A percentile compares a stretch with the other conserved stretches of the same genome.
phyloP scores from a whole-genome alignment of 495 filamentous ascomycete species.

The Xylaria grammica region DNA sequence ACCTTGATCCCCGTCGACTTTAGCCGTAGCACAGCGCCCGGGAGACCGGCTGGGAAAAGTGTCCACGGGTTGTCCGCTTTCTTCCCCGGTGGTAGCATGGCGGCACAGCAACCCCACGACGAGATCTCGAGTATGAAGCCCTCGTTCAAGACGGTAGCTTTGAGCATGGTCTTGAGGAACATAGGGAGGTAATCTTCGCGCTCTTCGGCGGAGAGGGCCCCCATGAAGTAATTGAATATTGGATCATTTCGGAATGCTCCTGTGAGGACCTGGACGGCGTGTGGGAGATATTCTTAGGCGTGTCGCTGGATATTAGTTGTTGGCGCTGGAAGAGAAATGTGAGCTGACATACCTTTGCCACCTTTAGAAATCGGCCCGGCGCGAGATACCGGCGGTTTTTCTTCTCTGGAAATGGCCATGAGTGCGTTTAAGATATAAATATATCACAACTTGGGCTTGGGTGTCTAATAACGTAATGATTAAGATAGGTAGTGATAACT shows the following conservation, averaged over 20 bases:
- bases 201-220: constrained; percentile 7
- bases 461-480: background rate
- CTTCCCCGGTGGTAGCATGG: constrained; percentile 12
- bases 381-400: background rate
- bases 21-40: background rate
- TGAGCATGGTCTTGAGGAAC: background rate
- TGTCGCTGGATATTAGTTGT: background rate
- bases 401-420: background rate
- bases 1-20: constrained; percentile 7
- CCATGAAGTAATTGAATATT: constrained; percentile 16
- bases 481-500: background rate
- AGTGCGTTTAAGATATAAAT: background rate
- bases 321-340: background rate
- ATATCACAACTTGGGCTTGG: background rate
- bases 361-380: background rate
- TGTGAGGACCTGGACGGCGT: background rate
- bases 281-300: background rate
- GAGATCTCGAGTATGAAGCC: constrained; percentile 11
- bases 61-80: constrained; percentile 1
- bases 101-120: constrained; percentile 19
- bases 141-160: constrained; percentile 2
- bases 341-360: background rate
- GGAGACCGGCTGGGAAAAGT: background rate
- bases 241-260: constrained; percentile 10
- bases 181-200: background rate